Percentiles rank a stretch among this genome's conserved stretches.
These are phyloP conservation scores for Alternaria panax DNA, from an alignment of 2,329 filamentous ascomycete species.

Conservation along the genomic window DNA sequence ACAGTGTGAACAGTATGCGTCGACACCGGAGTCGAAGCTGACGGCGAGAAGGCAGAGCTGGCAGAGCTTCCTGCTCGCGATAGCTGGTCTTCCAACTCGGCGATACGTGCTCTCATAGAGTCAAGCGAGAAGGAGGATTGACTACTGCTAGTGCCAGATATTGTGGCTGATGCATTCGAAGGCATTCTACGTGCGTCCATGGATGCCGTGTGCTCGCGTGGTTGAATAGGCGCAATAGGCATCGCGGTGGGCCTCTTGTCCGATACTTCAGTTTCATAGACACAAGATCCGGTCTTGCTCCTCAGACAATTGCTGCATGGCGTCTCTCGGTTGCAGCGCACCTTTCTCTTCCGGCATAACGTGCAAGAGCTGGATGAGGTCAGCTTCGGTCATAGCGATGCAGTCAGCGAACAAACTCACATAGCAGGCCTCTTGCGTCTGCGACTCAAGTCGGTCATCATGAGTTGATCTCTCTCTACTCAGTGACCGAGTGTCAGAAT, in stretches of 20 bases:
- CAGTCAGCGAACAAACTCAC: constrained; percentile 39
- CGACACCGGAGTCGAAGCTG: constrained; percentile 25
- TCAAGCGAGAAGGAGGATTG: constrained; percentile 45
- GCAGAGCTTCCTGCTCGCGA: constrained; percentile 14
- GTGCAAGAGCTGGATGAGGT: constrained; percentile 59
- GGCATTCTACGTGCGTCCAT: background rate
- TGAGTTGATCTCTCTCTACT: background rate
- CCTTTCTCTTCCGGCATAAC: constrained; percentile 67
- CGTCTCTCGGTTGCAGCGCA: constrained; percentile 65
- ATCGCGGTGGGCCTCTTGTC: constrained; percentile 6
- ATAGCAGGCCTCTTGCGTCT: constrained; percentile 55
- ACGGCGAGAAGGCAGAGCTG: constrained; percentile 10
- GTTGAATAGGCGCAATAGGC: background rate
- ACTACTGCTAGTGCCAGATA: constrained; percentile 22
- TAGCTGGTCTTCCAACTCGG: constrained; percentile 55
- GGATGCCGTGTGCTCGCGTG: background rate
- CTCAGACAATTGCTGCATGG: constrained; percentile 69
- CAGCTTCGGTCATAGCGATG: constrained; percentile 8
- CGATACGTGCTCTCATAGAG: constrained; percentile 51
- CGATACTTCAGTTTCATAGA: constrained; percentile 52
- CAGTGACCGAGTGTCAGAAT: no score
- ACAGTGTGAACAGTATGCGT: constrained; percentile 46
- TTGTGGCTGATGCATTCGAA: background rate
- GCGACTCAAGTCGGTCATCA: constrained; percentile 32
- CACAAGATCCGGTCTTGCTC: constrained; percentile 60